Base-by-base conservation (phyloP, 495 filamentous ascomycete genomes). In the Xylaria grammica region DNA sequence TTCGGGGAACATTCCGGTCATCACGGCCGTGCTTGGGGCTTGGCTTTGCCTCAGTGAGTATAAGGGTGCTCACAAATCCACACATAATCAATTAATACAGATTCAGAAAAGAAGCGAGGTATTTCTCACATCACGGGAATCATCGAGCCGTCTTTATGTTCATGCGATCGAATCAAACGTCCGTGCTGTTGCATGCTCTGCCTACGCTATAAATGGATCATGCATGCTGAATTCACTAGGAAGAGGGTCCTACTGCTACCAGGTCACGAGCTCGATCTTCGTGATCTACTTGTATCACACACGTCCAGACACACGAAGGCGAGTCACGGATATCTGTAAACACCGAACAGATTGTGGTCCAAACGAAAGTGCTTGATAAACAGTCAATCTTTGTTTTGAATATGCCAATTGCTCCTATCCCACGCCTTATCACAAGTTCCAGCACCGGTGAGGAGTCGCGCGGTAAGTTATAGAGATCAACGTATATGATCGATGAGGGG, bases 381-480 rank as follows among this genome's bases (percentile, higher is more conserved):
- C 40, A 22, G 42, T 29, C n/a, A 59, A 59, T 59, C 40, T 45
- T 36, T 46, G 54, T 44, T 59, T 59, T 59, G 56, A 59, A 59
- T 5, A 59, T 59, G 40, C 17, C 54, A 44, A 22, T 22, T n/a
- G 26, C 38, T 55, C 32, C 52, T 7, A 38, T 36, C 6, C 1
- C 29, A n/a, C 1, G 6, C 5, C 24, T 10, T 34, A 19, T 29
- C 51, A 13, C 30, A 20, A 53, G 7, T 49, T 5, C 7, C 44
- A 48, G 22, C 20, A 17, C 20, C 8, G 6, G 15, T 10, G 4
- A 45, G 10, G 42, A 45, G n/a, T 8, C 17, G 27, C 1, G 5
- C 13, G 6, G 27, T 32, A 7, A 53, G 4, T 29, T 24, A 53
- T 24, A 53, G 19, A n/a, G 51, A 30, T 19, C 27, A 1, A 20